A percentile compares a stretch with the other conserved stretches of the same genome.
Conservation (phyloP, 257 asterid species). For the Mentha longifolia region DNA sequence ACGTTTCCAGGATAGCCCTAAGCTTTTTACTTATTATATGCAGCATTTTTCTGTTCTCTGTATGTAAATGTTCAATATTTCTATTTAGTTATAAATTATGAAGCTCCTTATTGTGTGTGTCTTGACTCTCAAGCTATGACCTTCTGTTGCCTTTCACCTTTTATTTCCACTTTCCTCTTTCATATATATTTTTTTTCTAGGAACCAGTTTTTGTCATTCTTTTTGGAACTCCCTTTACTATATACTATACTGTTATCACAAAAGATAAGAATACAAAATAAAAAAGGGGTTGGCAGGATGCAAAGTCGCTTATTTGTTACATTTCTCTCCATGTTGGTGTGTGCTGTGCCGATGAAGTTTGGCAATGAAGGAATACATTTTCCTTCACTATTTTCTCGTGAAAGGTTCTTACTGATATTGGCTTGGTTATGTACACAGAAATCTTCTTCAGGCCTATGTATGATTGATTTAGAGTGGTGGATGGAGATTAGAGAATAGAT, state of each 20-base stretch:
- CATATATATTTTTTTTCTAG: constrained; percentile 3
- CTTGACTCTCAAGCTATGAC: constrained; percentile 16
- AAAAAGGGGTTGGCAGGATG: neutral
- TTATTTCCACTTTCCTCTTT: neutral
- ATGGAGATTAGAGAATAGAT: neutral
- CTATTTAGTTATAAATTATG: constrained; percentile 20
- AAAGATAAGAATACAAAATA: neutral
- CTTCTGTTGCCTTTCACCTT: constrained; percentile 18
- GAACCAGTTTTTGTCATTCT: neutral
- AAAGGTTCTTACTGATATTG: neutral
- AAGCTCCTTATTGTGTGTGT: constrained; percentile 1
- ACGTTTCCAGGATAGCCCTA: constrained; percentile 10
- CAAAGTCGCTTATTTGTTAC: neutral
- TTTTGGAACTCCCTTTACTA: neutral
- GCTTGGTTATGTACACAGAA: neutral
- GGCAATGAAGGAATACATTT: neutral
- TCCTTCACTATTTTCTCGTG: neutral
- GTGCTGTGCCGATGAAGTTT: neutral
- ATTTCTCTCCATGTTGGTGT: constrained; percentile 4
- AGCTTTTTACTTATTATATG: neutral
- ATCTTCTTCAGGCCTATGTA: neutral
- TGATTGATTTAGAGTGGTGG: constrained; percentile 4
- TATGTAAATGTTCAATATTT: constrained; percentile 8
- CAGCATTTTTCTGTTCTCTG: constrained; percentile 19
- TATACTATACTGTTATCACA: no score